A percentile compares a stretch with the other conserved stretches of the same genome.
Conservation (phyloP, 1,284 basidiomycete genomes). For the Sphagnurus paluster region DNA sequence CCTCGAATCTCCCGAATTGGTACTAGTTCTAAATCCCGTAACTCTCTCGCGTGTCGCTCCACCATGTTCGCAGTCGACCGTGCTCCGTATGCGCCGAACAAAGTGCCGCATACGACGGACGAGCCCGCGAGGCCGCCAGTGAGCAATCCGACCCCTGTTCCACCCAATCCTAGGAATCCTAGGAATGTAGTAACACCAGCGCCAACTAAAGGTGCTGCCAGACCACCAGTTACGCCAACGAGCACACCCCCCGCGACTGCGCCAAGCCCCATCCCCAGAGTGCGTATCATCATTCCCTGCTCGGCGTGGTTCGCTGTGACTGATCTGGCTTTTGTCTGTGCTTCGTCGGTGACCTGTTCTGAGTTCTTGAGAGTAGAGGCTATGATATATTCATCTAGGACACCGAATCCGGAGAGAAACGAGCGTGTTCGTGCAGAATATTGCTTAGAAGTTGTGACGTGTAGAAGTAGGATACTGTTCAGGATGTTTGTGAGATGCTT, state of each 20-base stretch:
- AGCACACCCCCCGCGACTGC: constrained; percentile 58
- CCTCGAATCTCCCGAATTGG: constrained; percentile 37
- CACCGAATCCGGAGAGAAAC: constrained; percentile 43
- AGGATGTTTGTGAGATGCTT: constrained; percentile 38
- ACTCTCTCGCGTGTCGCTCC: constrained; percentile 49
- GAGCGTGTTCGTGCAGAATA: constrained; percentile 56
- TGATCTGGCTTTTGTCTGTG: constrained; percentile 41
- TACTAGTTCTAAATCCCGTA: constrained; percentile 53
- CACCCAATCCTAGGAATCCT: constrained; percentile 53
- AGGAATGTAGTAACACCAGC: constrained; percentile 50
- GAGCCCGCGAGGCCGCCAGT: constrained; percentile 57
- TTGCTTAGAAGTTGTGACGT: constrained; percentile 46
- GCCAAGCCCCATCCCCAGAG: constrained; percentile 51
- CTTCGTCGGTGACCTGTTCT: constrained; percentile 43
- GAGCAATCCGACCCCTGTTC: constrained; percentile 51
- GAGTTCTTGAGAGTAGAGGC: constrained; percentile 52
- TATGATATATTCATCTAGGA: constrained; percentile 46
- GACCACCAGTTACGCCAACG: constrained; percentile 54
- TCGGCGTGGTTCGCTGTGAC: constrained; percentile 44
- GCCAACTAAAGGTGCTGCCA: constrained; percentile 61
- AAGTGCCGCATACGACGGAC: constrained; percentile 53
- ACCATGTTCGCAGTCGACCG: constrained; percentile 49
- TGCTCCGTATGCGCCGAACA: constrained; percentile 62
- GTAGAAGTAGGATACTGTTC: constrained; percentile 51
- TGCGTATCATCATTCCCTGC: constrained; percentile 41